These are phyloP conservation scores for Capronia epimyces DNA, from an alignment of 2,329 filamentous ascomycete genomes.

Conservation along the genomic window DNA sequence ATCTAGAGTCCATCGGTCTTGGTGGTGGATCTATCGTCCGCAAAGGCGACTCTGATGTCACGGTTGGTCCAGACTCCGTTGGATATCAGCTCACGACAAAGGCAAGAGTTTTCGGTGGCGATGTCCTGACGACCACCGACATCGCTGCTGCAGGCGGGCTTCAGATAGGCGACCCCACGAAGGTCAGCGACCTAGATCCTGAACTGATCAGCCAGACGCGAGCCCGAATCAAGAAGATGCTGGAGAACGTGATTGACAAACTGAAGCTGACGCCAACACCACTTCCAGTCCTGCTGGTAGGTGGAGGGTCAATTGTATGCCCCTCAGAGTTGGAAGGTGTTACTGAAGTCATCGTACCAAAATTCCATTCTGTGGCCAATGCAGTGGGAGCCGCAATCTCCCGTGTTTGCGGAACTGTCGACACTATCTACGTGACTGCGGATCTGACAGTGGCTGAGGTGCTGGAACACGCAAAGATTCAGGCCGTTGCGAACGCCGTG, in stretches of 20 bases:
- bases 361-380: conserved; percentile 52
- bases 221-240: conserved; percentile 41
- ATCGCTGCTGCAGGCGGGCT: conserved; percentile 42
- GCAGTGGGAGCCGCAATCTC: conserved; percentile 57
- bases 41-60: conserved; percentile 32
- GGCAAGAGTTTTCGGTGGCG: conserved; percentile 50
- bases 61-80: conserved; percentile 51
- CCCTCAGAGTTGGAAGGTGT: conserved; percentile 48
- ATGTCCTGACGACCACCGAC: conserved; percentile 49
- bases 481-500: conserved; percentile 24
- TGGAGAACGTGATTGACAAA: conserved; percentile 51
- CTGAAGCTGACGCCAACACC: conserved; percentile 52
- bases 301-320: conserved; percentile 52
- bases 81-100: conserved; percentile 48
- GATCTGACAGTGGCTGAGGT: conserved; percentile 28
- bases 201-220: conserved; percentile 35
- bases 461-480: conserved; percentile 24
- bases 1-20: conserved; percentile 53
- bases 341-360: conserved; percentile 46
- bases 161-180: conserved; percentile 27
- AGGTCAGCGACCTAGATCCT: conserved; percentile 29
- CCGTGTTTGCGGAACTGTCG: conserved; percentile 50
- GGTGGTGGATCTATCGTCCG: conserved; percentile 50
- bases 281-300: conserved; percentile 51
- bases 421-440: conserved; percentile 43